Conservation (phyloP, 352 stramenopile species). For the Phytophthora pisi region DNA sequence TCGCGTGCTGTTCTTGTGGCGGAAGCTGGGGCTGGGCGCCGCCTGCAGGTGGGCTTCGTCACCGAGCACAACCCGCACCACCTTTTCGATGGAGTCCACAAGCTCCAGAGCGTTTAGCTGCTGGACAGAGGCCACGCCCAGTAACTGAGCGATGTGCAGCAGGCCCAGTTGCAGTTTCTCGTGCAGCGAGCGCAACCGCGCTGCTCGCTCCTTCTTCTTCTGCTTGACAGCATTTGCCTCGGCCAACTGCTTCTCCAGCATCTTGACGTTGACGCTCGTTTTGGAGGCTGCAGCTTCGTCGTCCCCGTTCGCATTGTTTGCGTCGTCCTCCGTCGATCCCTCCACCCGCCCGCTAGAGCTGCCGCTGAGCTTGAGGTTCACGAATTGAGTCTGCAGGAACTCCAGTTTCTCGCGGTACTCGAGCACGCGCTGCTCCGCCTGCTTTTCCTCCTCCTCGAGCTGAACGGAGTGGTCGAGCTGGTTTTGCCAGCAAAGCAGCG, state of each 20-base stretch:
- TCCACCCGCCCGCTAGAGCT: slow-evolving; percentile 36
- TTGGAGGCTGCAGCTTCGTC: slow-evolving; percentile 32
- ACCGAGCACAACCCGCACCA: slow-evolving; percentile 74
- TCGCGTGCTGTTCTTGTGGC: slow-evolving; percentile 79
- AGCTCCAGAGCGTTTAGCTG: slow-evolving; percentile 69
- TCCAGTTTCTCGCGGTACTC: slow-evolving; percentile 69
- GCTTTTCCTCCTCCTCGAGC: slow-evolving; percentile 66
- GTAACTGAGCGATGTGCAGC: slow-evolving; percentile 76
- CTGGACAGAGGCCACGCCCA: slow-evolving; percentile 51
- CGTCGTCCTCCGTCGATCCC: slow-evolving; percentile 19
- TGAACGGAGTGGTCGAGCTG: slow-evolving; percentile 76
- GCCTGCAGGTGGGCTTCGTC: slow-evolving; percentile 74
- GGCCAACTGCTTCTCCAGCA: slow-evolving; percentile 66
- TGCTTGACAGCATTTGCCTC: slow-evolving; percentile 56
- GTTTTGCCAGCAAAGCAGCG: slow-evolving; percentile 79
- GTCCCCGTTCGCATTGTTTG: slow-evolving; percentile 12
- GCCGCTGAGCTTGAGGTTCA: slow-evolving; percentile 77
- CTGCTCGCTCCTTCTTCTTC: slow-evolving; percentile 73
- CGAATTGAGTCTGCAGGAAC: slow-evolving; percentile 59
- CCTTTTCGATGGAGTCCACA: slow-evolving; percentile 75
- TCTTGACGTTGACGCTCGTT: slow-evolving; percentile 62
- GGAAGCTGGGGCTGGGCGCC: slow-evolving; percentile 49
- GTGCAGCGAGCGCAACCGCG: slow-evolving; percentile 59
- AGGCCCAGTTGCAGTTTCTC: slow-evolving; percentile 81
- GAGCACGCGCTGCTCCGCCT: slow-evolving; percentile 61